Percentiles rank a stretch among this genome's conserved stretches.
Evolutionary conservation across 805 yeast species (phyloP).

Genomic region (Candida manassasensis): DNA sequence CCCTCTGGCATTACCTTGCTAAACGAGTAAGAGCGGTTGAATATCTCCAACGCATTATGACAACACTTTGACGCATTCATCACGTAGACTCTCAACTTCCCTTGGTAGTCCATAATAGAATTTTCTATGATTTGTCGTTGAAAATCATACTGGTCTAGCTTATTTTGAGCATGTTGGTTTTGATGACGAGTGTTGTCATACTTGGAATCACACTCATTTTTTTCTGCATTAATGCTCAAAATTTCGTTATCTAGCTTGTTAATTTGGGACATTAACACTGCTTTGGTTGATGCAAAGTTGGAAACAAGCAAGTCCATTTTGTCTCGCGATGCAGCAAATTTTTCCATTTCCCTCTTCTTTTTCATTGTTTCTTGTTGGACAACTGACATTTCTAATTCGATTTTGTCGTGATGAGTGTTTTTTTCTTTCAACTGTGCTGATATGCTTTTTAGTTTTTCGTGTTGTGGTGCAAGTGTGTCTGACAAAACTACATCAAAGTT

Average conservation of each 20-base stretch:
- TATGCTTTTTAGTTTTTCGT: neutral
- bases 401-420: constrained; percentile 4
- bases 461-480: neutral
- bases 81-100: constrained; percentile 22
- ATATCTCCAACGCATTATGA: constrained; percentile 4
- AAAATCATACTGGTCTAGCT: constrained; percentile 29
- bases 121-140: constrained; percentile 45
- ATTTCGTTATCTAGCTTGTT: constrained; percentile 16
- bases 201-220: constrained; percentile 16
- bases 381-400: constrained; percentile 6
- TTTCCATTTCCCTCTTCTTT: constrained; percentile 7
- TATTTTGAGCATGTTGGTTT: constrained; percentile 19
- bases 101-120: constrained; percentile 36
- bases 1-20: constrained; percentile 14
- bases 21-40: constrained; percentile 9
- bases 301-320: constrained; percentile 15
- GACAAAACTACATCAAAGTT: constrained; percentile 14
- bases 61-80: constrained; percentile 4
- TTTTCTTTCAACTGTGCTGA: constrained; percentile 7
- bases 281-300: constrained; percentile 14
- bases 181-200: constrained; percentile 13
- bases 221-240: constrained; percentile 12
- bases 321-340: constrained; percentile 7
- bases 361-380: constrained; percentile 5
- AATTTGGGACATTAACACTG: constrained; percentile 17